Conservation (phyloP, 1,284 basidiomycete species). For the Somion occarium region DNA sequence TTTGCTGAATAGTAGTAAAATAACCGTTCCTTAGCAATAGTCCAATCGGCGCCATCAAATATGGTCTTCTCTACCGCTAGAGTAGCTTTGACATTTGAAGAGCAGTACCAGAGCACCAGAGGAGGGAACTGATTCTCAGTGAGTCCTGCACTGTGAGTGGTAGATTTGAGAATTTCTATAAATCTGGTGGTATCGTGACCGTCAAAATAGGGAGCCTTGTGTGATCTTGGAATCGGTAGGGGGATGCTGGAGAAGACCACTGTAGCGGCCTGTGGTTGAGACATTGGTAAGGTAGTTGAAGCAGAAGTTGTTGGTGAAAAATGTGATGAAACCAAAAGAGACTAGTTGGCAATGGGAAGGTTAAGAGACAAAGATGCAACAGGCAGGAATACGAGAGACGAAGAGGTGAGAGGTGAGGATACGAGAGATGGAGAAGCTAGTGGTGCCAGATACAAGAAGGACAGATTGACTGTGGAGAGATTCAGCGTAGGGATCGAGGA, state of each 20-base stretch:
- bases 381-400: too few relatives aligned
- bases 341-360: background rate
- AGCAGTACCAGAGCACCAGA: background rate
- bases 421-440: background rate
- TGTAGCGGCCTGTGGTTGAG: background rate
- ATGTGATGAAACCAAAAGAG: background rate
- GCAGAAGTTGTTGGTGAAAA: background rate
- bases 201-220: background rate
- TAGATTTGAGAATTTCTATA: background rate
- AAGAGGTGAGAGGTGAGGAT: background rate
- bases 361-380: background rate
- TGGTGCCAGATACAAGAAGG: background rate
- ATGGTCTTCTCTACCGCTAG: background rate
- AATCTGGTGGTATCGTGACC: background rate
- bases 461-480: background rate
- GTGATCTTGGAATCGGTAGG: background rate
- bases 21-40: background rate
- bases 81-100: background rate
- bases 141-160: background rate
- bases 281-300: background rate
- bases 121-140: background rate
- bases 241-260: background rate
- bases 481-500: background rate
- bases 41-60: slow-evolving; percentile 2
- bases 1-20: background rate